A percentile compares a stretch with the other conserved stretches of the same genome.
These are phyloP conservation scores for Peniophora sp. DNA, from an alignment of 1,284 basidiomycete species.

Conservation along the genomic window DNA sequence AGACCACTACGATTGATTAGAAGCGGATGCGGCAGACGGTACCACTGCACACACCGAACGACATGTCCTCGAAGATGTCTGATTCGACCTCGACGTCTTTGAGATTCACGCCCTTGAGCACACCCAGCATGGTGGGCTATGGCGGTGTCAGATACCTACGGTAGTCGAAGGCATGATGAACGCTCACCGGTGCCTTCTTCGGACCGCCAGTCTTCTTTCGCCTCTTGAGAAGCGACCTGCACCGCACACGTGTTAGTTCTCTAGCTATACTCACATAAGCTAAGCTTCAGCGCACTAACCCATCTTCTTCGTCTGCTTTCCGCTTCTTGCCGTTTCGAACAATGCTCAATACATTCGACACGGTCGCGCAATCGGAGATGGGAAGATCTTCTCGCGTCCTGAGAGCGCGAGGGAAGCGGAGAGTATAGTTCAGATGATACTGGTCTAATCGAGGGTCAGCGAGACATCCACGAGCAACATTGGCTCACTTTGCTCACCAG, in stretches of 20 bases:
- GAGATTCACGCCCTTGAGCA: constrained; percentile 55
- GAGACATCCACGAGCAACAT: constrained; percentile 2
- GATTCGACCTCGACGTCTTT: constrained; percentile 52
- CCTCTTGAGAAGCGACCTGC: constrained; percentile 56
- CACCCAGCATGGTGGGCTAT: constrained; percentile 54
- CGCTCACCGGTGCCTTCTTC: constrained; percentile 39
- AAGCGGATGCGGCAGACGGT: not conserved
- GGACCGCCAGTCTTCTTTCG: constrained; percentile 33
- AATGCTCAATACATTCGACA: constrained; percentile 48
- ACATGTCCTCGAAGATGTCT: constrained; percentile 64
- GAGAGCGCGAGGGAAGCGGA: constrained; percentile 86
- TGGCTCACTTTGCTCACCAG: constrained; percentile 37
- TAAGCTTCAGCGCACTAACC: constrained; percentile 27
- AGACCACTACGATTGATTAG: constrained; percentile 46
- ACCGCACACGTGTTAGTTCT: not conserved
- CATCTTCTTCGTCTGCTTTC: constrained; percentile 53
- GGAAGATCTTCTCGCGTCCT: constrained; percentile 68
- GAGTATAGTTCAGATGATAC: constrained; percentile 68
- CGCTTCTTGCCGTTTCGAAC: constrained; percentile 59
- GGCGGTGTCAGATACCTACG: constrained; percentile 2
- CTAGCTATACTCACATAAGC: constrained; percentile 2
- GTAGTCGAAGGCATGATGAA: not conserved
- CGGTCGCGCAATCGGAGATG: constrained; percentile 61
- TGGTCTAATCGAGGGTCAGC: constrained; percentile 37
- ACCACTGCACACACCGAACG: constrained; percentile 51